Evolutionary conservation across 257 asterid genomes (phyloP).

Genomic region (Osmanthus fragrans): DNA sequence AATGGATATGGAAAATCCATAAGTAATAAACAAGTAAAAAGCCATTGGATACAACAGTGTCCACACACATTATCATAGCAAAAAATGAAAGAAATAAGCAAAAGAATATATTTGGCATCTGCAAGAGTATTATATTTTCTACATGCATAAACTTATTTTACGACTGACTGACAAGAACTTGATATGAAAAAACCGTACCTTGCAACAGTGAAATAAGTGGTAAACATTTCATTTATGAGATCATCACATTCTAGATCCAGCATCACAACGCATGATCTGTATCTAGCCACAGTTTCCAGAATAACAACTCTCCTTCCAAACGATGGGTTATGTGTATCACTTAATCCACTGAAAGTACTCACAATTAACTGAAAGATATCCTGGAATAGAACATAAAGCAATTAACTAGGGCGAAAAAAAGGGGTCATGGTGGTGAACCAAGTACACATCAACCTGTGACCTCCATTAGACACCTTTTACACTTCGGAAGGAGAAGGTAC

Average conservation of each 20-base stretch:
- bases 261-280: slow-evolving; percentile 93
- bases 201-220: slow-evolving; percentile 69
- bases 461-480: slow-evolving; percentile 19
- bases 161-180: slow-evolving; percentile 2
- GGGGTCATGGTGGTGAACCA: slow-evolving; percentile 10
- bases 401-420: slow-evolving; percentile 24
- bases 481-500: slow-evolving; percentile 36
- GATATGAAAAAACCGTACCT: slow-evolving; percentile 47
- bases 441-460: slow-evolving; percentile 17
- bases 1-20: background rate
- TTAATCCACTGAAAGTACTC: slow-evolving; percentile 87
- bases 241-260: slow-evolving; percentile 97
- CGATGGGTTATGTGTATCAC: slow-evolving; percentile 67
- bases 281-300: slow-evolving; percentile 92
- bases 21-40: background rate
- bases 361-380: slow-evolving; percentile 81
- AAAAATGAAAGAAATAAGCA: slow-evolving; percentile 23
- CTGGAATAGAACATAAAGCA: slow-evolving; percentile 48
- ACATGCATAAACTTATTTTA: background rate
- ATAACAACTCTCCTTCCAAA: slow-evolving; percentile 92
- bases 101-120: background rate
- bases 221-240: slow-evolving; percentile 86
- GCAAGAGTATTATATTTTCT: background rate
- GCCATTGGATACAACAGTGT: background rate
- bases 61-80: background rate